Conservation (phyloP, 208 protist species). For the Acanthamoeba royreba region DNA sequence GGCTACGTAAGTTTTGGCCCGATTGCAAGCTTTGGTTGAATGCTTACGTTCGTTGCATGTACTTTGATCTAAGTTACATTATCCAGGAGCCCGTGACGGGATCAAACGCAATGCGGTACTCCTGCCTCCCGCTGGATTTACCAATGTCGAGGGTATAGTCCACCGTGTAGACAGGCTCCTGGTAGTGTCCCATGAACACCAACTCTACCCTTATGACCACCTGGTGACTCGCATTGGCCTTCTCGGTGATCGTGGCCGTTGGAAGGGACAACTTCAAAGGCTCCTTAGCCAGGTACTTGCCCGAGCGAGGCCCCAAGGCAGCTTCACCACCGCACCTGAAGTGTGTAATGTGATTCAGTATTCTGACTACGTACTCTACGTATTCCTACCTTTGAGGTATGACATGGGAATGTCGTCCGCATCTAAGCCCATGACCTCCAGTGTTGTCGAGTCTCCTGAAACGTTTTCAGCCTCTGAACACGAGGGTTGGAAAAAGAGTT, state of each 20-base stretch:
- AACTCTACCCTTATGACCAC: neutral
- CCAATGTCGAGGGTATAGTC: neutral
- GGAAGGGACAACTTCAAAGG: neutral
- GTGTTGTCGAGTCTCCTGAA: neutral
- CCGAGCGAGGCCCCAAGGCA: neutral
- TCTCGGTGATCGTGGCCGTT: neutral
- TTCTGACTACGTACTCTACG: too few species aligned
- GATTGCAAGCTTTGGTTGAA: too few species aligned
- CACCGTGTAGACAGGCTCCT: neutral
- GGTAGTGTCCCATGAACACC: conserved; percentile 44
- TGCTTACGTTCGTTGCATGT: too few species aligned
- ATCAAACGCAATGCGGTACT: too few species aligned
- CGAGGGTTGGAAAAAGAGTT: too few species aligned
- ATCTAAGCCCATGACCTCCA: neutral
- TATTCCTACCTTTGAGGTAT: neutral
- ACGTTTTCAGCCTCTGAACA: too few species aligned
- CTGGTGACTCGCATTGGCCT: neutral
- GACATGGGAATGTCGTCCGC: neutral
- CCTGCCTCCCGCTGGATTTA: too few species aligned
- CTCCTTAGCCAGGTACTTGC: neutral
- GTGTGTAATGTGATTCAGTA: too few species aligned
- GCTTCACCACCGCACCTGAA: neutral
- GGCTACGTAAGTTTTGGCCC: too few species aligned
- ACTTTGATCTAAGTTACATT: too few species aligned
- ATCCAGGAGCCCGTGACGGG: too few species aligned